Evolutionary conservation across 176 grass and related monocot species (phyloP).

Genomic region (Oryza officinalis): DNA sequence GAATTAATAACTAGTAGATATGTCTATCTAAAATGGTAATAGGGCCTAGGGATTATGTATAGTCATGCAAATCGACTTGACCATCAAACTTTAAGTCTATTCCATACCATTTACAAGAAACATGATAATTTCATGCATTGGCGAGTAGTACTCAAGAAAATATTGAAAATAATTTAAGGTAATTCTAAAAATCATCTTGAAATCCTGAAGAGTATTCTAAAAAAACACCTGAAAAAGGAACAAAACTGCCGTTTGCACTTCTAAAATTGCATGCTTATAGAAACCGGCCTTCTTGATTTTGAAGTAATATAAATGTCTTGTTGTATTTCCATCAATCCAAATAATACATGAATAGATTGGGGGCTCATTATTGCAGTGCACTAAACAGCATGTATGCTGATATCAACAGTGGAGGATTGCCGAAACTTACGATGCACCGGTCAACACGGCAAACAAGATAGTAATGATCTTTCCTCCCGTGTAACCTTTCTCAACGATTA

Average conservation of each 20-base stretch:
- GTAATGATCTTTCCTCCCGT: constrained; percentile 55
- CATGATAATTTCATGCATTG: background rate
- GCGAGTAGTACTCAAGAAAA: background rate
- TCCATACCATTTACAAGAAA: background rate
- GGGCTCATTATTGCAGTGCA: background rate
- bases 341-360: background rate
- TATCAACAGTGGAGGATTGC: constrained; percentile 14
- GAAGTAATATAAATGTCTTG: background rate
- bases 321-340: background rate
- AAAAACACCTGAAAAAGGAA: background rate
- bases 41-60: background rate
- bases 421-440: constrained; percentile 58
- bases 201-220: background rate
- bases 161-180: background rate
- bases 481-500: constrained; percentile 64
- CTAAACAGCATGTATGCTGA: background rate
- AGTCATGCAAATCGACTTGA: background rate
- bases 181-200: background rate
- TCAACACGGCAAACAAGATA: constrained; percentile 55
- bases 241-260: background rate
- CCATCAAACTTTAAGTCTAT: background rate
- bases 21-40: background rate
- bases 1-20: background rate
- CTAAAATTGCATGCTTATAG: background rate
- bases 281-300: background rate